Base-by-base conservation (phyloP, 768 basidiomycete genomes). In the Rubroboletus satanas region DNA sequence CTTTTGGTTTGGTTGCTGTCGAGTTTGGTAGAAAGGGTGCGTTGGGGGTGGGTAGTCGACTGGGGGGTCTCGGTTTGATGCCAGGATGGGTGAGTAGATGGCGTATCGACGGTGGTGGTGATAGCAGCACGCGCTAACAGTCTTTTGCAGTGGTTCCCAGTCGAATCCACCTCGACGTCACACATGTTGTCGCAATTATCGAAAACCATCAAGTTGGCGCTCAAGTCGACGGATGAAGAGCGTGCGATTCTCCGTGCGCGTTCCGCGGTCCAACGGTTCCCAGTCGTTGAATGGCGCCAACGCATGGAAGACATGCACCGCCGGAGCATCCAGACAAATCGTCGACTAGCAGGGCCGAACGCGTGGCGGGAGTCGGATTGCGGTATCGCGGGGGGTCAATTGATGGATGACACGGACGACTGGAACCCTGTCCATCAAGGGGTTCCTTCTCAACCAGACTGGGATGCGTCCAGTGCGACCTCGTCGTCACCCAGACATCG, bases 21-120 rank as follows among this genome's bases (percentile, higher is more conserved):
- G 94, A 96, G 70, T 97, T 97, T 73, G 94, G 94, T 70, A 79
- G 94, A 61, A 97, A 96, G 72, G 94, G 94, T 78, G 94, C 94
- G 51, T 83, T 97, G 49, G 94, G 94, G 75, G 94, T 97, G 61
- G 94, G 94, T 61, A 85, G 88, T 76, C 89, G 94, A 63, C 80
- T 96, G 21, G 94, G 94, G 67, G 94, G 94, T 77, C 80, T 97
- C 42, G 94, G 94, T 72, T 76, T 97, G 56, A 97, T 97, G 94
- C 94, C 94, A 68, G 94, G 93, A 75, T 96, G 94, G 94, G 92
- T 93, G 67, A 65, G 87, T 79, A 1, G 18, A 56, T 41, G 15
- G 50, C 23, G 35, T 4, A 12, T 28, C 4, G 18, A 11, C 17
- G 28, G 0, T 28, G 26, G 4, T 10, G 2, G 5, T 26, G 4